Evolutionary conservation across 257 asterid genomes (phyloP).

Genomic region (Solanum phureja): DNA sequence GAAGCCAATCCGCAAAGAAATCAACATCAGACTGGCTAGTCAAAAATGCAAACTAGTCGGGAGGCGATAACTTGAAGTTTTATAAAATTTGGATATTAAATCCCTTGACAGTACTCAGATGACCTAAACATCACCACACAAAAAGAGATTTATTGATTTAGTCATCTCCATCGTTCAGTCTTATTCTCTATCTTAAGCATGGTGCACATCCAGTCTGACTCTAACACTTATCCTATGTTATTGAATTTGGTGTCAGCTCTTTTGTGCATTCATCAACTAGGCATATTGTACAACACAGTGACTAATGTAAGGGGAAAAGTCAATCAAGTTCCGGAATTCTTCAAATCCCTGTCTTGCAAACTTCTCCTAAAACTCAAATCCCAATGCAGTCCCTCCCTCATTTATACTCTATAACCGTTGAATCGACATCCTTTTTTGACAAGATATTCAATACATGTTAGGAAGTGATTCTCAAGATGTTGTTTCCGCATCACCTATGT

Average conservation of each 20-base stretch:
- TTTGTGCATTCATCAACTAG: not conserved
- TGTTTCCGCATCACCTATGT: not conserved
- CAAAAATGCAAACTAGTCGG: not conserved
- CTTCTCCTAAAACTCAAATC: not conserved
- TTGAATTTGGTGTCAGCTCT: not conserved
- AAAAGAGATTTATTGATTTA: not conserved
- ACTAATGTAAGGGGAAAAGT: not conserved
- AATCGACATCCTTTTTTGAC: not conserved
- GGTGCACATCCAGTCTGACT: not conserved
- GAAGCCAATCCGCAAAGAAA: constrained; percentile 17
- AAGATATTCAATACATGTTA: not conserved
- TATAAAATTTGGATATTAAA: not conserved
- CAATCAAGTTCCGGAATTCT: not conserved
- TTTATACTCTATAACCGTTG: not conserved
- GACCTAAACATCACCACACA: not conserved
- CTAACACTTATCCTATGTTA: not conserved
- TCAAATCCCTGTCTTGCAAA: not conserved
- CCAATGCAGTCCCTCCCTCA: not conserved
- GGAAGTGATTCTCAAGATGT: not conserved
- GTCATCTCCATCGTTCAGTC: not conserved
- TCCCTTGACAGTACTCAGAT: not conserved
- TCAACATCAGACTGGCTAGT: constrained; percentile 10
- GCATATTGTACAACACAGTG: not conserved
- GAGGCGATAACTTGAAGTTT: not conserved
- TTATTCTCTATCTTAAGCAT: not conserved